Conservation (phyloP, 163 green algal species). For the Scenedesmus sp. region DNA sequence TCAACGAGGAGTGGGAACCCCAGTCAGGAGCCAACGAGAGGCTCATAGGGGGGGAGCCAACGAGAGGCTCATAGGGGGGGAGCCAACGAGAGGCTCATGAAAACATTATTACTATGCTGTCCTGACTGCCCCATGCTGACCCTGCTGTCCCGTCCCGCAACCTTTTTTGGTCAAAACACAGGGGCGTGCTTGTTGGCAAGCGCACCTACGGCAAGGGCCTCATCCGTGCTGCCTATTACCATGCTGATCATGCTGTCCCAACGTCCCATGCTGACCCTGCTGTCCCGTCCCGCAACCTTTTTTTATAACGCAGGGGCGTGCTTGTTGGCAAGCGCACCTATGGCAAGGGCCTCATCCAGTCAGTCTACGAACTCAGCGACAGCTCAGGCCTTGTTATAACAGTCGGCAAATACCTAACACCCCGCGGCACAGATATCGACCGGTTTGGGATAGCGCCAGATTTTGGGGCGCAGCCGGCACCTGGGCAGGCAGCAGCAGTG, state of each 20-base stretch:
- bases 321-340: constrained; percentile 90
- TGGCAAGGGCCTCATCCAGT: constrained; percentile 97
- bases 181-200: neutral
- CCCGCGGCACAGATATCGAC: constrained; percentile 90
- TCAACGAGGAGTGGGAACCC: too few species aligned
- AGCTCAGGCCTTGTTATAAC: constrained; percentile 92
- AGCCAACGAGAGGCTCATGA: too few species aligned
- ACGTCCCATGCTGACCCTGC: neutral
- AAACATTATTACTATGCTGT: neutral
- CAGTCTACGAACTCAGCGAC: constrained; percentile 95
- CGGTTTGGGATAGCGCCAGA: constrained; percentile 52
- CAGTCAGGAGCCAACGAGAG: too few species aligned
- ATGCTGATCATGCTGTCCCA: neutral
- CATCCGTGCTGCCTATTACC: constrained; percentile 94
- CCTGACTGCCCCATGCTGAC: neutral
- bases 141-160: neutral
- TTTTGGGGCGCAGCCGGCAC: constrained; percentile 2
- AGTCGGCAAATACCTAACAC: constrained; percentile 94
- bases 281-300: neutral
- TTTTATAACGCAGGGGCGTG: neutral
- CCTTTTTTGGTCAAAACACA: neutral
- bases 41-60: too few species aligned
- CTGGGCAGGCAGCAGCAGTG: neutral
- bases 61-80: too few species aligned
- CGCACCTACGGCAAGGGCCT: constrained; percentile 93